Evolutionary conservation across 345 rosid species (phyloP), one percentile per base, ranked within the genome.

Genomic region (Eucalyptus pauciflora): DNA sequence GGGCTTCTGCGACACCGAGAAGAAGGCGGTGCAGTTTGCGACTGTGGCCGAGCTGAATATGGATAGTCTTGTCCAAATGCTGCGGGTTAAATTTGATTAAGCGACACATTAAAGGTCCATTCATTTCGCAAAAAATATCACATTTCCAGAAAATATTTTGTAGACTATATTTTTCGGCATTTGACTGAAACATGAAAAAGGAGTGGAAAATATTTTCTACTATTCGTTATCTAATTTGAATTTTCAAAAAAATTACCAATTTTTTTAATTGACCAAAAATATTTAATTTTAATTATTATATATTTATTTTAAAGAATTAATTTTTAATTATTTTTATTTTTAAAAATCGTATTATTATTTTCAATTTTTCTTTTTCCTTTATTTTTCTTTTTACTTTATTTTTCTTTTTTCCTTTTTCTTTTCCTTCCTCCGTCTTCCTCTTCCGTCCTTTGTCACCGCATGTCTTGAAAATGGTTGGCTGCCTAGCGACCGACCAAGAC

Each of bases 1-100:
- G 91, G 96, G 97, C 50, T 95, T 95, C 85, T 94, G 98, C 85
- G 92, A 90, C 76, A 7, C 37, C 37, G 7, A 2, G 18, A 10
- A n/a, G 18, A 64, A 64, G 76, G 76, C 16, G 10, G 76, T 7
- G 37, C 3, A 15, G 76, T 64, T 3, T 8, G 8, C 18, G 10
- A 8, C 20, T 7, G 10, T n/a, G 76, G 10, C 16, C 7, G 16
- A 27, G 33, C 8, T 8, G 33, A 27, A 62, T 2, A 27, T 27
- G 31, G 13, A 62, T 3, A 29, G 69, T 13, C 16, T 62, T 6
- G 6, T 62, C 16, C 16, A 50, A 13, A 50, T 50, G 51, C 13
- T 13, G 31, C 8, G 6, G 31, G 69, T 6, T 13, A 4, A 27
- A 13, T 62, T 62, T 62, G 43, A 69, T 69, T 69, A 69, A 60